Conservation (phyloP, 2,329 filamentous ascomycete genomes). For the Calonectria pseudoreteaudii region DNA sequence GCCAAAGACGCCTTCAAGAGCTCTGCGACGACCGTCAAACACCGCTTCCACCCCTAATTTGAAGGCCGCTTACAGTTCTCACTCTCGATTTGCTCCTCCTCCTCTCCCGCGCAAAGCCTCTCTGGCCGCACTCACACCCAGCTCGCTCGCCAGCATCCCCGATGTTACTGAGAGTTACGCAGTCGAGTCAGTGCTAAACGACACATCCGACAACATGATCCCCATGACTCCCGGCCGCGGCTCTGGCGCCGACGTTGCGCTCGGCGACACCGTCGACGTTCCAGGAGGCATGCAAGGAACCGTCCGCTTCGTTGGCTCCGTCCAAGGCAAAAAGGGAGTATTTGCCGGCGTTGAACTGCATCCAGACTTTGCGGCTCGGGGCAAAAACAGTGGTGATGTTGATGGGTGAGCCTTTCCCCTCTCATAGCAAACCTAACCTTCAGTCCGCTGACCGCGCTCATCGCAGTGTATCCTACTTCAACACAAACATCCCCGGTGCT, state of each 20-base stretch:
- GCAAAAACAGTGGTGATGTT: constrained; percentile 97
- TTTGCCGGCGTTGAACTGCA: constrained; percentile 95
- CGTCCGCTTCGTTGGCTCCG: constrained; percentile 88
- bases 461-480: constrained; percentile 79
- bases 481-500: constrained; percentile 79
- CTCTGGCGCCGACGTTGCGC: constrained; percentile 67
- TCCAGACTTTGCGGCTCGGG: constrained; percentile 81
- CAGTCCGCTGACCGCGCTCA: constrained; percentile 8
- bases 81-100: constrained; percentile 59
- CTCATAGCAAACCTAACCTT: not conserved
- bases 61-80: constrained; percentile 61
- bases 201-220: constrained; percentile 56
- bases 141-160: constrained; percentile 73
- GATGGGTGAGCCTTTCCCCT: constrained; percentile 75
- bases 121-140: constrained; percentile 74
- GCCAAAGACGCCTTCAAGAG: constrained; percentile 46
- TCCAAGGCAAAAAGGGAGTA: constrained; percentile 88
- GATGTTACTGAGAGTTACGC: constrained; percentile 75
- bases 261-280: constrained; percentile 90
- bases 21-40: constrained; percentile 58
- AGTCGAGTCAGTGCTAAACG: constrained; percentile 63
- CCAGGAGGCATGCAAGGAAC: constrained; percentile 92
- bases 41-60: constrained; percentile 71
- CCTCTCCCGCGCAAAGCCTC: constrained; percentile 77
- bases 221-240: constrained; percentile 66